These are phyloP conservation scores for Gossypium trilobum DNA, from an alignment of 441 rosid species.

Conservation along the genomic window DNA sequence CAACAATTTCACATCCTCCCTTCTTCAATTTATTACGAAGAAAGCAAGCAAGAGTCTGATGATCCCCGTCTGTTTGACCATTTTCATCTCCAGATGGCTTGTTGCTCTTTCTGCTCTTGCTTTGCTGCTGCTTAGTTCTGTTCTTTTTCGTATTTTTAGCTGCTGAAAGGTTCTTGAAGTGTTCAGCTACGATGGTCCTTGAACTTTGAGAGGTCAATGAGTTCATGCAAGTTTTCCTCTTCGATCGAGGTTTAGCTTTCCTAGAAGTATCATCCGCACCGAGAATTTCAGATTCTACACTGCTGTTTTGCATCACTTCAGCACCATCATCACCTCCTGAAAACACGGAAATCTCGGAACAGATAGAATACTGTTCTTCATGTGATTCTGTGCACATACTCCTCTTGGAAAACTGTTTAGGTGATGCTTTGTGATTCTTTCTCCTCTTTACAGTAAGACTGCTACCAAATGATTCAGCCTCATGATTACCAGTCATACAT, in stretches of 20 bases:
- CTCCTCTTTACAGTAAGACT: conserved; percentile 7
- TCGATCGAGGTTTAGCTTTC: not conserved
- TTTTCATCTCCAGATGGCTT: conserved; percentile 17
- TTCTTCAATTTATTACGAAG: conserved; percentile 19
- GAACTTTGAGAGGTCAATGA: conserved; percentile 6
- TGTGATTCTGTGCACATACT: not conserved
- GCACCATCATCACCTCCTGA: conserved; percentile 4
- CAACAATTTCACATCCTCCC: conserved; percentile 15
- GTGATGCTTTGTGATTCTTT: not conserved
- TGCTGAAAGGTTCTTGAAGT: not conserved
- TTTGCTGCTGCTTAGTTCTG: not conserved
- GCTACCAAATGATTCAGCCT: conserved; percentile 5
- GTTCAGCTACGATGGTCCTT: not conserved
- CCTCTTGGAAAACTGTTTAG: not conserved
- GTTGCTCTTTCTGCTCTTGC: conserved; percentile 5
- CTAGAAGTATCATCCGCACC: not conserved
- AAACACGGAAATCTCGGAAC: conserved; percentile 5
- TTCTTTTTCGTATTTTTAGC: not conserved
- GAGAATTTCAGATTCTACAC: not conserved
- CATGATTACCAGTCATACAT: not conserved
- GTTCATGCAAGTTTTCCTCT: not conserved
- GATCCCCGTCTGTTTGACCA: not conserved
- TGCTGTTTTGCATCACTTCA: conserved; percentile 7
- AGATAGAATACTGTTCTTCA: not conserved
- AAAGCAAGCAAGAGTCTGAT: conserved; percentile 22